Evolutionary conservation across 768 basidiomycete genomes (phyloP).

Genomic region (Clavulina sp.): DNA sequence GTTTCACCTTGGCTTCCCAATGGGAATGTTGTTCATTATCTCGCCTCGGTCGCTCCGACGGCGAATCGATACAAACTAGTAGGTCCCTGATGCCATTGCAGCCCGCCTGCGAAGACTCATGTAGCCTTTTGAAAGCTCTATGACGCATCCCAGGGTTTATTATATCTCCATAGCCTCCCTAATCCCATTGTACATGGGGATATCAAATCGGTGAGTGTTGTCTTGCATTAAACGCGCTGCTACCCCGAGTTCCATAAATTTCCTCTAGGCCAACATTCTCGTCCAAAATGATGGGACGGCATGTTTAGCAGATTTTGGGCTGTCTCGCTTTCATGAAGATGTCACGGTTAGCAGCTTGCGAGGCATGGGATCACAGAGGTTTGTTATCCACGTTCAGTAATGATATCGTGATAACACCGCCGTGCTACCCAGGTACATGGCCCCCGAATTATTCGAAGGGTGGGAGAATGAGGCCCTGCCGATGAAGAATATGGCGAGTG

Average conservation of each 20-base stretch:
- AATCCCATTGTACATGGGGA: constrained; percentile 12
- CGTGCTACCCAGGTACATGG: constrained; percentile 2
- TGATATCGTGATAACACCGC: too few relatives aligned
- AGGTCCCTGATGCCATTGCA: not conserved
- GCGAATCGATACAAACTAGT: constrained; percentile 3
- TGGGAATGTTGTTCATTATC: not conserved
- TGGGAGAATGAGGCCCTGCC: not conserved
- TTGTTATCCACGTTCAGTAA: too few relatives aligned
- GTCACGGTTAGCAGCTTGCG: not conserved
- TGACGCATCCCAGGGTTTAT: constrained; percentile 8
- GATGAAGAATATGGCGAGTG: not conserved
- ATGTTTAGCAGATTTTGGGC: constrained; percentile 1
- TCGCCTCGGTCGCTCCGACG: not conserved
- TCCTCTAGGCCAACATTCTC: constrained; percentile 2
- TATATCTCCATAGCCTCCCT: constrained; percentile 9
- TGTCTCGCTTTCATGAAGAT: not conserved
- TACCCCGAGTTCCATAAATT: not conserved
- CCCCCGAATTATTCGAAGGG: not conserved
- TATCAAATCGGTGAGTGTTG: constrained; percentile 11
- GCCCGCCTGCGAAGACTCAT: not conserved
- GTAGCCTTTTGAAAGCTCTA: not conserved
- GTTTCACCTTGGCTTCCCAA: constrained; percentile 1
- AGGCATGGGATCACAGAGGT: not conserved
- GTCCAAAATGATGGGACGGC: not conserved
- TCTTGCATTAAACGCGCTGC: not conserved